Evolutionary conservation across 2,329 filamentous ascomycete genomes (phyloP), one percentile per base, ranked within the genome.

Genomic region (Talaromyces piceae): DNA sequence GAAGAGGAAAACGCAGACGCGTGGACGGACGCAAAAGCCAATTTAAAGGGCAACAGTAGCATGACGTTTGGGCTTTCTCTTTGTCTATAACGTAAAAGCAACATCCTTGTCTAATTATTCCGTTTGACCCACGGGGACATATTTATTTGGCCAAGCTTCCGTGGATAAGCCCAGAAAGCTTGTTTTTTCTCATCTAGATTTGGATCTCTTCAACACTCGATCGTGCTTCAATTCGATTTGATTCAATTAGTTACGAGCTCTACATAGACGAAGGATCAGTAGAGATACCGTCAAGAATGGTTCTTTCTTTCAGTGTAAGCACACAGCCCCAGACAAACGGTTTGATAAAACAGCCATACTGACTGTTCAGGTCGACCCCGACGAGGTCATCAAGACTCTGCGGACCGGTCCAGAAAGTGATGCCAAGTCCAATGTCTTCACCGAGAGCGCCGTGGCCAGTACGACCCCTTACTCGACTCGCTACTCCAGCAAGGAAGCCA

Each of bases 381-480:
- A 66, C 46, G 54, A 57, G 27, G 51, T 66, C 22, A 55, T 66
- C 51, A 50, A 58, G 20, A 51, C 58, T 18, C 54, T 64, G 23
- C 61, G 60, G 39, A 48, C 54, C 16, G 46, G 59, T 41, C 57
- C 58, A 13, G 57, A 60, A 22, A 54, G 59, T 39, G 56, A 58
- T 27, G 59, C 62, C 45, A 56, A 59, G n/a, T 52, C 58, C 33
- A 59, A 62, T 50, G 53, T 65, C 20, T 60, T 59, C 44, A 62
- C 58, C n/a, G 59, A 60, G 41, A 59, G 54, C 49, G 56, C 61
- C 1, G 50, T 58, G 16, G 55, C 57, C 3, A 58, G 58, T 8
- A 48, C 58, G 41, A 67, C 65, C 0, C 64, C 66, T 11, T 68
- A 68, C 52, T 64, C 64, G 6, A 61, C 63, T 11, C 58, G 64